Evolutionary conservation across 2,329 filamentous ascomycete species (phyloP).

Genomic region (Elsinoe arachidis): DNA sequence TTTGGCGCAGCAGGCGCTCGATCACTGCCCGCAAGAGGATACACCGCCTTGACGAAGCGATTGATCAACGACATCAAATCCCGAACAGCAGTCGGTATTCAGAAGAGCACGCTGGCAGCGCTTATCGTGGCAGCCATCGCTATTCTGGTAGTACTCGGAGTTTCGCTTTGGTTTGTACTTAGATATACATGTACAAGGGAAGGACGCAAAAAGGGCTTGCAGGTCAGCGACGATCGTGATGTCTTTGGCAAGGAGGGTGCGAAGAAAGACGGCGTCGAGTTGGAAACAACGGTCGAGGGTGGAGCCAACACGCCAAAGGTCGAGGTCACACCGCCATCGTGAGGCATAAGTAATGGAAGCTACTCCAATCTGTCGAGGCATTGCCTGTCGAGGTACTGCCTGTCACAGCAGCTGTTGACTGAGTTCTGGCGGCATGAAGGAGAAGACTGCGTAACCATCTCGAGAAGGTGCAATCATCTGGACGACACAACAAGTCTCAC

Average conservation of each 20-base stretch:
- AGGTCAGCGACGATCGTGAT: slow-evolving; percentile 10
- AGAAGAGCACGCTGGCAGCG: slow-evolving; percentile 12
- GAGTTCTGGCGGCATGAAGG: not conserved
- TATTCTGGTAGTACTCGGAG: slow-evolving; percentile 10
- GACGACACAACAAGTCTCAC: too few relatives aligned
- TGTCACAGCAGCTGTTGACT: too few relatives aligned
- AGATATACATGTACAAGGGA: slow-evolving; percentile 14
- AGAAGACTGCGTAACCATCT: not conserved
- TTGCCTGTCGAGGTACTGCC: too few relatives aligned
- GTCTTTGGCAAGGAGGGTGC: not conserved
- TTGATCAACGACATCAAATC: not conserved
- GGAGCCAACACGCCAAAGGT: not conserved
- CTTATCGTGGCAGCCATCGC: slow-evolving; percentile 13
- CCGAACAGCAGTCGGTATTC: slow-evolving; percentile 2
- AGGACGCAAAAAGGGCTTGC: slow-evolving; percentile 11
- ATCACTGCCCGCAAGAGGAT: not conserved
- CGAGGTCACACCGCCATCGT: not conserved
- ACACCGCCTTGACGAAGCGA: not conserved
- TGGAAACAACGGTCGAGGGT: not conserved
- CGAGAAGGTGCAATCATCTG: too few relatives aligned
- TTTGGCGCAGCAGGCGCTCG: not conserved
- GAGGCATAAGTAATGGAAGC: not conserved
- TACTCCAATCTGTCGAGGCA: too few relatives aligned
- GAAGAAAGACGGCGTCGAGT: not conserved
- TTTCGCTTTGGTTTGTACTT: slow-evolving; percentile 14